phyloP scores from a whole-genome alignment of 257 asterid genomes.

The Plantago elongata region DNA sequence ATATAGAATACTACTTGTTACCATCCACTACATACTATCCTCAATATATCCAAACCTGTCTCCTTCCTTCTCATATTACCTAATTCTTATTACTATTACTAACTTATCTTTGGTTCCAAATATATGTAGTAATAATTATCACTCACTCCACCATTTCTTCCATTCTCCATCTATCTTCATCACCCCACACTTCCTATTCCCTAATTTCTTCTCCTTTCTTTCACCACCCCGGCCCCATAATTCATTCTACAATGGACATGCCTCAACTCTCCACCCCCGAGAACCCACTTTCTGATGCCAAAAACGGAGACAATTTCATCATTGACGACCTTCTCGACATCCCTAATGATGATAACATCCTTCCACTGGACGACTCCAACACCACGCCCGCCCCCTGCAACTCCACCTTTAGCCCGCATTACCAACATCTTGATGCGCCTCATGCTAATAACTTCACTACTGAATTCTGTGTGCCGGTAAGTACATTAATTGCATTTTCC shows the following conservation, averaged over 20 bases:
- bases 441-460: constrained; percentile 35
- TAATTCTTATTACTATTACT: too few species aligned
- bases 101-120: too few species aligned
- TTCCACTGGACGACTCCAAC: constrained; percentile 20
- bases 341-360: constrained; percentile 54
- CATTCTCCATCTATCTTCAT: too few species aligned
- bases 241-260: constrained; percentile 41
- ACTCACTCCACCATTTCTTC: too few species aligned
- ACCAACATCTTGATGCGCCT: constrained; percentile 30
- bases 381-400: constrained; percentile 42
- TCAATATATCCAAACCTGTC: too few species aligned
- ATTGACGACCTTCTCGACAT: constrained; percentile 76
- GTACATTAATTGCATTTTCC: constrained; percentile 4
- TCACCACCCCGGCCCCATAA: neutral
- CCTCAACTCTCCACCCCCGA: constrained; percentile 43
- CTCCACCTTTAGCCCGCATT: constrained; percentile 34
- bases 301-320: constrained; percentile 50
- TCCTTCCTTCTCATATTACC: too few species aligned
- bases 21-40: too few species aligned
- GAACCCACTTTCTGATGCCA: constrained; percentile 35
- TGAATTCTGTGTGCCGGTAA: constrained; percentile 81
- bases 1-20: too few species aligned
- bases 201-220: too few species aligned
- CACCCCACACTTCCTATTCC: too few species aligned
- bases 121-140: too few species aligned